Evolutionary conservation across 352 stramenopile genomes (phyloP).

Genomic region (Globisporangium canariense): DNA sequence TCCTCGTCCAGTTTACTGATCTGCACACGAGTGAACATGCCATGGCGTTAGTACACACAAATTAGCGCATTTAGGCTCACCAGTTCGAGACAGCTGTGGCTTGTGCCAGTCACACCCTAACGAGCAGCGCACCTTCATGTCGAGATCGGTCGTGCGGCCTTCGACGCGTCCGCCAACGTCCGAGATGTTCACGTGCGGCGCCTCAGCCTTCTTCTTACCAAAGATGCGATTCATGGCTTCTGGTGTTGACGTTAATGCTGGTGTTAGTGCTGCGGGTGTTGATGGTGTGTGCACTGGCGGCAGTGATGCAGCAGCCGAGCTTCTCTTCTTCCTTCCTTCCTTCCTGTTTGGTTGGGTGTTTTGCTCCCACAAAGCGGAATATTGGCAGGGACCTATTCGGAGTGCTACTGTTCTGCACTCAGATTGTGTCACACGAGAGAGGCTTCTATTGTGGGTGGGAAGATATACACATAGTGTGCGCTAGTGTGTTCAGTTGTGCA

Average conservation of each 20-base stretch:
- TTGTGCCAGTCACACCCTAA: neutral
- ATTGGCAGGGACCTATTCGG: neutral
- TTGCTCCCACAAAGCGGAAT: neutral
- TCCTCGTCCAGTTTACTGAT: slow-evolving; percentile 82
- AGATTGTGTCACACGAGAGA: slow-evolving; percentile 1
- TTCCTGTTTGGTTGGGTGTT: neutral
- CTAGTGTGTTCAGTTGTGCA: no score
- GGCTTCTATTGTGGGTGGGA: neutral
- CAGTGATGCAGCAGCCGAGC: neutral
- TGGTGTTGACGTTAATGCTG: neutral
- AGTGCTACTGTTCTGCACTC: neutral
- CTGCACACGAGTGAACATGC: slow-evolving; percentile 21
- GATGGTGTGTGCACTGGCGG: neutral
- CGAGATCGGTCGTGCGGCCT: slow-evolving; percentile 66
- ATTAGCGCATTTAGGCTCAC: neutral
- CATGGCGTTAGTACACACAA: neutral
- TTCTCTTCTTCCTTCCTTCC: neutral
- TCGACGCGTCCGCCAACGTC: slow-evolving; percentile 80
- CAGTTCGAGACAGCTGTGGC: neutral
- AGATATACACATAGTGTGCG: no score
- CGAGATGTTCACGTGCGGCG: slow-evolving; percentile 64
- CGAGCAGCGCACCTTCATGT: slow-evolving; percentile 59
- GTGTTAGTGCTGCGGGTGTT: neutral
- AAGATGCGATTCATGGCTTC: slow-evolving; percentile 70
- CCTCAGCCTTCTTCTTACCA: slow-evolving; percentile 78